Base-by-base conservation (phyloP, 257 asterid species). In the Petrea volubilis region DNA sequence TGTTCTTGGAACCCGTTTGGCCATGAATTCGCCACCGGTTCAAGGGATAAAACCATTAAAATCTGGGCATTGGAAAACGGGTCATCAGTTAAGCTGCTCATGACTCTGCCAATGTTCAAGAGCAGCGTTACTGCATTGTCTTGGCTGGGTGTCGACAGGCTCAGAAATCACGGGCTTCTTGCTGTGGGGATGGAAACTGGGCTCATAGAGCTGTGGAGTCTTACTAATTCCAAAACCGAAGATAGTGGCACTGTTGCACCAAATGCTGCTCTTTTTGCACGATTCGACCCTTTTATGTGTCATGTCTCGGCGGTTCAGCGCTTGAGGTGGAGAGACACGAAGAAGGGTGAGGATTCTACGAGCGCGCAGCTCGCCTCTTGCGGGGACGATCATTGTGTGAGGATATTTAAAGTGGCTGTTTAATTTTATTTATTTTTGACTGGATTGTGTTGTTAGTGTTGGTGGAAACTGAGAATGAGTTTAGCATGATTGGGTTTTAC, bases 171-270 rank as follows among this genome's bases (percentile, higher is more conserved):
- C 0, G 94, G 99, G 67, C 64, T 86, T 67, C 86, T 95, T 7
- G 96, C 98, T 0, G 96, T 91, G 27, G 99, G 99, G 58, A 84
- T 91, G 98, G 99, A 95, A 72, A 91, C 68, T 46, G 99, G 97
- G 8, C 74, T 88, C 61, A 82, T 91, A 1, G 98, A 95, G 77
- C 36, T 89, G 40, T 95, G 98, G 96, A 84, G 87, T 69, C 84
- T 91, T 50, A 55, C 74, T 38, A 81, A 58, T 8, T 8, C 74
- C 33, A 62, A 17, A 64, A 43, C 60, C 2, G 79, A 64, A 47
- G 74, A 69, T 36, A 79, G 77, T 18, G 27, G 64, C 55, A 43
- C 40, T 43, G 7, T 50, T 43, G 74, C 20, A 57, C 84, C 62
- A 40, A 84, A 57, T 9, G 84, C 91, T 34, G 75, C 87, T 60